phyloP scores from a whole-genome alignment of 192 early-diverging fungal genomes.

The Podochytrium sp. region DNA sequence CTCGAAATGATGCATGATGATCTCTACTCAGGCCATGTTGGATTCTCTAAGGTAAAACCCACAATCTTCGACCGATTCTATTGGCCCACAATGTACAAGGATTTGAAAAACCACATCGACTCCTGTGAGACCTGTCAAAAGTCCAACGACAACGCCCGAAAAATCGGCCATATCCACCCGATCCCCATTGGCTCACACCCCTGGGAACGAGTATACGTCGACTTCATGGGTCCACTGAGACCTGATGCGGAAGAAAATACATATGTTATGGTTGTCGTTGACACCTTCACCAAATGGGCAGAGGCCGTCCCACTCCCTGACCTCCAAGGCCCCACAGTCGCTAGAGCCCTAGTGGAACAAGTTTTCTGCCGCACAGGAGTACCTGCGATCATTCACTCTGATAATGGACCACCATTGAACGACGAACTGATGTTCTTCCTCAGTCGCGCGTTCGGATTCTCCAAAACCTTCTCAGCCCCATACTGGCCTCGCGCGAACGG shows the following conservation, averaged over 20 bases:
- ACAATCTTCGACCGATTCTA: background rate
- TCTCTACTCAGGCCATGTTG: background rate
- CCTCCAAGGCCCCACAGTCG: too few species aligned
- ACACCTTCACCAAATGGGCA: too few species aligned
- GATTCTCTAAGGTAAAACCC: background rate
- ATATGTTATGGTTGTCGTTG: background rate
- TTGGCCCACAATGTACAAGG: conserved; percentile 3
- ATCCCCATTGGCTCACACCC: background rate
- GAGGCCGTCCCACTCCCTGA: too few species aligned
- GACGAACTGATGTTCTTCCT: background rate
- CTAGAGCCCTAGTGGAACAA: background rate
- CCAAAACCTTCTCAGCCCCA: background rate
- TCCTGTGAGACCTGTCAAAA: conserved; percentile 9
- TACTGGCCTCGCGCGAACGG: background rate
- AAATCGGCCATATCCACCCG: background rate
- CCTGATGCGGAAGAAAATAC: background rate
- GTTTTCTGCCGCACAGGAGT: background rate
- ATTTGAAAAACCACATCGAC: background rate
- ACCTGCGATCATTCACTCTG: background rate
- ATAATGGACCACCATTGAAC: background rate
- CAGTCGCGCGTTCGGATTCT: background rate
- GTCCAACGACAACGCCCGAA: background rate
- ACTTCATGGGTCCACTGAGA: background rate
- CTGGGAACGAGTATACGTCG: background rate
- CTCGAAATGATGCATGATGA: background rate